A percentile compares a stretch with the other conserved stretches of the same genome.
phyloP scores from a whole-genome alignment of 225 moss, liverwort and hornwort species.

The Straminergon stramineum region DNA sequence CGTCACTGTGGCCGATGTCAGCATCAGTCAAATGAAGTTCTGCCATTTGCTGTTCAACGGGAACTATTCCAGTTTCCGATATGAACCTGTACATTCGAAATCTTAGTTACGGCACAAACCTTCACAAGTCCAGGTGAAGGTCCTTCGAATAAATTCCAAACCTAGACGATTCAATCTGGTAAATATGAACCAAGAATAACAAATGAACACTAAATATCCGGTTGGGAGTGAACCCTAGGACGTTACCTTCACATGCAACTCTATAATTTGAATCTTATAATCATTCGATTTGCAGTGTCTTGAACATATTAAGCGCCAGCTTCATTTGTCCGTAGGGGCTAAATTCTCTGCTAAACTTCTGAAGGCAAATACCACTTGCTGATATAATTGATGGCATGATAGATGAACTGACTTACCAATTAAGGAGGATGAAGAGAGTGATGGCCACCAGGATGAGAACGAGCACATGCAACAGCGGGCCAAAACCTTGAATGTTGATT shows the following conservation, averaged over 20 bases:
- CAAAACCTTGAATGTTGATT: constrained; percentile 29
- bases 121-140: neutral
- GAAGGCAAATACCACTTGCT: neutral
- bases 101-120: neutral
- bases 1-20: constrained; percentile 36
- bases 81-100: constrained; percentile 48
- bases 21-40: constrained; percentile 63
- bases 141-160: neutral
- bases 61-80: constrained; percentile 59
- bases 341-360: neutral
- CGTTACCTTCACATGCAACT: neutral
- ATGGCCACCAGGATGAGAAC: constrained; percentile 54
- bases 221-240: neutral
- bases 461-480: constrained; percentile 55
- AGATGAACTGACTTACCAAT: constrained; percentile 37
- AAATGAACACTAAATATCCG: neutral
- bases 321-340: neutral
- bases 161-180: neutral
- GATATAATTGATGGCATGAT: neutral
- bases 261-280: neutral
- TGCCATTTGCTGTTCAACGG: constrained; percentile 76
- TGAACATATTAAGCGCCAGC: neutral
- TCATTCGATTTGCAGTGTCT: neutral
- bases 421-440: constrained; percentile 53
- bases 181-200: neutral